These are phyloP conservation scores for Ottelia alismoides DNA, from an alignment of 106 monocot species.

Conservation along the genomic window DNA sequence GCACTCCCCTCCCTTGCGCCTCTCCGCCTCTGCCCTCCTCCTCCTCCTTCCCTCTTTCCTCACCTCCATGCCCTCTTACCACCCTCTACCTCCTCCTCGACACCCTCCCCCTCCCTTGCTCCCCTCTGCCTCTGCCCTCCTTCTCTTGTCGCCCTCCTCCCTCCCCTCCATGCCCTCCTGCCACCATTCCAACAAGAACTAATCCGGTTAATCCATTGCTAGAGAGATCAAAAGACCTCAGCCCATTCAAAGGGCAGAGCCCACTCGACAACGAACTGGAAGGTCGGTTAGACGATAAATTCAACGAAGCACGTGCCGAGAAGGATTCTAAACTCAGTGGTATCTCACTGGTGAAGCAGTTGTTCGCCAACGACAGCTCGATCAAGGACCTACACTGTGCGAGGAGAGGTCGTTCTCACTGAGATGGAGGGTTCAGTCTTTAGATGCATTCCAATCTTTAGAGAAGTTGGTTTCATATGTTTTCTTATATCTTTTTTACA, in stretches of 20 bases:
- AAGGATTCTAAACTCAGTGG: conserved; percentile 37
- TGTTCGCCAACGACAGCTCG: conserved; percentile 40
- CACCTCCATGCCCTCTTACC: no score
- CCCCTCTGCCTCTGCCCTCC: no score
- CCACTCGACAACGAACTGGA: conserved; percentile 37
- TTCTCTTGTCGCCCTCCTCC: no score
- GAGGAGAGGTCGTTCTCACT: conserved; percentile 59
- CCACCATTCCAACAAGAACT: conserved; percentile 45
- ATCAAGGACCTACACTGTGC: conserved; percentile 40
- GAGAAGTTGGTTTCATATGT: no score
- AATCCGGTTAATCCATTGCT: conserved; percentile 39
- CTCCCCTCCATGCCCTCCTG: no score
- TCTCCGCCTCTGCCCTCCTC: no score
- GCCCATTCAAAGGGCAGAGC: conserved; percentile 41
- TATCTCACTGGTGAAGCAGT: conserved; percentile 37
- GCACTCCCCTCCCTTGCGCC: no score
- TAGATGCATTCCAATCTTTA: no score
- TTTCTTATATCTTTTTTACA: no score
- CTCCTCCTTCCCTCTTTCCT: no score
- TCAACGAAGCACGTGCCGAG: conserved; percentile 32
- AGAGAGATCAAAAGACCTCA: conserved; percentile 66
- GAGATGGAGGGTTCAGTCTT: conserved; percentile 38
- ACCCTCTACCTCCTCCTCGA: no score
- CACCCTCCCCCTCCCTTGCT: no score
- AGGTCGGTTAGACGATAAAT: conserved; percentile 54